Evolutionary conservation across 257 asterid genomes (phyloP), one percentile per base, ranked within the genome.

Genomic region (Solanum lignicaule): DNA sequence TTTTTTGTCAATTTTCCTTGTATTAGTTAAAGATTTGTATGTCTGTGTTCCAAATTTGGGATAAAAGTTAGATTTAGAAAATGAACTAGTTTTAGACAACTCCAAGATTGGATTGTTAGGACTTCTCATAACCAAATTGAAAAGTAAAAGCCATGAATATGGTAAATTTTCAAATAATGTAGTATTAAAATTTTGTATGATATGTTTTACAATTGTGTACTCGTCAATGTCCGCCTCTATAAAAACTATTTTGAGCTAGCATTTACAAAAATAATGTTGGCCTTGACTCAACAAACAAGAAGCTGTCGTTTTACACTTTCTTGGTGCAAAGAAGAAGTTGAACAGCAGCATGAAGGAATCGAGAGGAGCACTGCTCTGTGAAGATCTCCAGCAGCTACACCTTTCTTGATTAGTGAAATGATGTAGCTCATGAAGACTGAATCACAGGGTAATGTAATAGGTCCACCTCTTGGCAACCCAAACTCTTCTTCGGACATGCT

Each of bases 401-500:
- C 88, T 55, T 39, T 90, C 18, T 84, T 88, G 69, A 91, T 90
- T 83, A 89, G 83, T 46, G 89, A 83, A 9, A 85, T 15, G 11
- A 66, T 75, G 16, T 88, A 88, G 58, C 21, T 62, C 91, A 91
- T 27, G 71, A 88, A 87, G 32, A 32, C 84, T 3, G 91, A 87
- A 76, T 91, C 91, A 36, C 90, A 86, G 8, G 90, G 91, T 46
- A 90, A 84, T 46, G 72, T 87, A 65, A 90, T 87, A 1, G 90
- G 90, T 3, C 90, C 87, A 12, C 55, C 12, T 12, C 83, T 75
- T 3, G 83, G 10, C 31, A 75, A 15, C 21, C 58, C 58, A 12
- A 38, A 38, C 71, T 90, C 92, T 33, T 90, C 91, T 84, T 89
- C 89, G 0, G 91, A 91, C 88, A 91, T 91, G 71, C 46, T 86